Base-by-base conservation (phyloP, 441 rosid species). In the Gossypium gossypioides region DNA sequence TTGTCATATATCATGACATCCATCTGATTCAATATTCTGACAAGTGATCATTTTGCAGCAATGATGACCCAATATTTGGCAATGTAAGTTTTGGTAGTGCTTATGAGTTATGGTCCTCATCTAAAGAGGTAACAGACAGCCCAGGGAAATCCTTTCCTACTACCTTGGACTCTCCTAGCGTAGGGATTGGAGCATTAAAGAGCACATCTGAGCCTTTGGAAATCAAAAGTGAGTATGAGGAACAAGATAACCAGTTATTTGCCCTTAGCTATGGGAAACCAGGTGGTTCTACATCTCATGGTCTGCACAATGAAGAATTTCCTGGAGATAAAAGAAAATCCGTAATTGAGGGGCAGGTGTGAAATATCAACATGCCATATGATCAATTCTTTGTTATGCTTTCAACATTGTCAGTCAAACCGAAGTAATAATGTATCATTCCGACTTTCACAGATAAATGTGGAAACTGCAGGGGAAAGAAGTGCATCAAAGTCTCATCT, bases 11-110 rank as follows among this genome's bases (percentile, higher is more conserved):
- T 64, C 55, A 68, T 80, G 77, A 68, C 73, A 62, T 71, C 72
- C 76, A 72, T 86, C 89, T 84, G 87, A 85, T 90, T 81, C 75
- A 87, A 68, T 86, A 87, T 89, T 85, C 98, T 90, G 90, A 87
- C 95, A 91, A 96, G 92, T 84, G 88, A 74, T 91, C 88, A 77
- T 96, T 89, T 89, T 93, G 91, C 98, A 93, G 99, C 85, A 86
- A 87, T 79, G 98, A 90, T 81, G 91, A 87, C 81, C 84, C 92
- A 64, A 80, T 92, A 81, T 92, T 87, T 89, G 92, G 96, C 66
- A 75, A 84, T 82, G 91, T 68, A 75, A 90, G 78, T 84, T 89
- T 89, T 84, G 87, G 73, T 55, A 68, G 76, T 74, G 81, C 87
- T 77, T 92, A 89, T 79, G 96, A 85, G 81, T 80, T 91, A 69